A percentile compares a stretch with the other conserved stretches of the same genome.
These are phyloP conservation scores for Penstemon eatonii DNA, from an alignment of 257 asterid species.

Conservation along the genomic window DNA sequence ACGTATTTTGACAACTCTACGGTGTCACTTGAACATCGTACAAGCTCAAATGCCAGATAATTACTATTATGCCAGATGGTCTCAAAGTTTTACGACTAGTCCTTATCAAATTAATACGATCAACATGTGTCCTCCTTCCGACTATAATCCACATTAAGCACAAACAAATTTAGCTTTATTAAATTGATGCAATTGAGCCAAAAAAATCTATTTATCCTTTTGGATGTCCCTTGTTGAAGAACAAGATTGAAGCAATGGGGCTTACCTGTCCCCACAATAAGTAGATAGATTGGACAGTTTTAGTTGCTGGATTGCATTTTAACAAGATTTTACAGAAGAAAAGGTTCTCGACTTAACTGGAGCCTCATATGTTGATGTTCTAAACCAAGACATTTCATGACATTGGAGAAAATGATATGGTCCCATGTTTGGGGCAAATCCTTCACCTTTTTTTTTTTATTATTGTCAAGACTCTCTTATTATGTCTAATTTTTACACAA, in stretches of 20 bases:
- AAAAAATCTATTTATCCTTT: background rate
- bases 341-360: constrained; percentile 17
- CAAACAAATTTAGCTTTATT: too few species aligned
- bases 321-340: constrained; percentile 27
- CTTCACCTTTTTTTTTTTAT: background rate
- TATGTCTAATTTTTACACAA: constrained; percentile 40
- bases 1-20: too few species aligned
- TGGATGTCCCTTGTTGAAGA: background rate
- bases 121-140: too few species aligned
- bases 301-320: constrained; percentile 21
- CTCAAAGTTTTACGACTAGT: too few species aligned
- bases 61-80: too few species aligned
- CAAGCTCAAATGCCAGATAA: too few species aligned
- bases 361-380: constrained; percentile 32
- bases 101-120: too few species aligned
- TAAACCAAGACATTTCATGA: constrained; percentile 22
- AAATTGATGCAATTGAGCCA: background rate
- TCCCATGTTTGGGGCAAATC: background rate
- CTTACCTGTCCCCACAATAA: constrained; percentile 27
- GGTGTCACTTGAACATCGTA: too few species aligned
- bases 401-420: constrained; percentile 9
- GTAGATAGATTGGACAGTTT: background rate
- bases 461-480: constrained; percentile 8
- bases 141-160: too few species aligned
- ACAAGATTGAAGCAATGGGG: constrained; percentile 31